A percentile compares a stretch with the other conserved stretches of the same genome.
Evolutionary conservation across 345 rosid genomes (phyloP).

Genomic region (Aquilaria sinensis): DNA sequence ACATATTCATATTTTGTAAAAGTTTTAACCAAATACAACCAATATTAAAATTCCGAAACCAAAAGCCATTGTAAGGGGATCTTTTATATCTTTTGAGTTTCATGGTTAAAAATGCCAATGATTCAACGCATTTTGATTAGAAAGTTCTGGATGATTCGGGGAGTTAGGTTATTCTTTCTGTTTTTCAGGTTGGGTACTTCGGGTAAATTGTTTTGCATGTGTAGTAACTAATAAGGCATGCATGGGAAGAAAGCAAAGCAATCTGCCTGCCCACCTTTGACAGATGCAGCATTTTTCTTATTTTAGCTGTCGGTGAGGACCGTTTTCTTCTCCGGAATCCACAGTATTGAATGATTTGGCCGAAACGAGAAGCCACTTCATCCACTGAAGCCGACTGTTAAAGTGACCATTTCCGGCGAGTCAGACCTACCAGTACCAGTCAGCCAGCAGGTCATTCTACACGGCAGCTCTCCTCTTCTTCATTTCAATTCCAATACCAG

Average conservation of each 20-base stretch:
- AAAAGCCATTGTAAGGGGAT: too few species aligned
- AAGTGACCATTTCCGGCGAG: neutral
- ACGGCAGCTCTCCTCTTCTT: neutral
- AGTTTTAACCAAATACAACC: too few species aligned
- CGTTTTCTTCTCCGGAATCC: neutral
- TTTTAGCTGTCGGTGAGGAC: neutral
- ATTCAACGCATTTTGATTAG: too few species aligned
- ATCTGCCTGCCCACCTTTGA: neutral
- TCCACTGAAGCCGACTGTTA: neutral
- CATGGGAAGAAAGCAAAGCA: neutral
- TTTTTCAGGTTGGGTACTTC: too few species aligned
- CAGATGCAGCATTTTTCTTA: too few species aligned
- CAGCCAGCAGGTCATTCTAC: too few species aligned
- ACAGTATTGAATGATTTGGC: neutral
- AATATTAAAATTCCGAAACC: too few species aligned
- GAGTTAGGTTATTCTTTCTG: too few species aligned
- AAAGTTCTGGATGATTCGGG: too few species aligned
- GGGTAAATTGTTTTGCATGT: neutral
- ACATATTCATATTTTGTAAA: too few species aligned
- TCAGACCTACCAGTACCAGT: constrained; percentile 1
- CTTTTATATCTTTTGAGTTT: too few species aligned
- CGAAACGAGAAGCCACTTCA: neutral
- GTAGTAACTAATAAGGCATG: neutral
- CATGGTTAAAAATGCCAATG: too few species aligned
- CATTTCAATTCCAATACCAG: neutral